A percentile compares a stretch with the other conserved stretches of the same genome.
Conservation (phyloP, 495 filamentous ascomycete genomes). For the Xylaria grammica region DNA sequence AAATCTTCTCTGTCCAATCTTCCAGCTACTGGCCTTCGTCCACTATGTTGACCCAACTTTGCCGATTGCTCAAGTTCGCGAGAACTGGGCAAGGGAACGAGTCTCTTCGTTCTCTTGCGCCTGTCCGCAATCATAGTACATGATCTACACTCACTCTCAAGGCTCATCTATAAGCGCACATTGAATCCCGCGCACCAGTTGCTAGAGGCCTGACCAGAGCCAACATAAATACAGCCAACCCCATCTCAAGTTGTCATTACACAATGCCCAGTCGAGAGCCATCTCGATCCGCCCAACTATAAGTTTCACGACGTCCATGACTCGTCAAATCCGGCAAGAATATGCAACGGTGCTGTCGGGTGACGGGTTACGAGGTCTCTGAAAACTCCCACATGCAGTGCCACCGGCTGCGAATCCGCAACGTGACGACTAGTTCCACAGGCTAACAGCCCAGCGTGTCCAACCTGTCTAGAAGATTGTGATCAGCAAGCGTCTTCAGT, state of each 20-base stretch:
- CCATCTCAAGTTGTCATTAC: not conserved
- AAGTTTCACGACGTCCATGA: slow-evolving; percentile 6
- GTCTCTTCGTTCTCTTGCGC: too few species aligned
- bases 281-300: slow-evolving; percentile 1
- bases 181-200: not conserved
- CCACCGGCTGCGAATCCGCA: slow-evolving; percentile 5
- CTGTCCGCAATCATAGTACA: too few species aligned
- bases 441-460: slow-evolving; percentile 6
- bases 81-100: not conserved
- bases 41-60: not conserved
- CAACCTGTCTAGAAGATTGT: not conserved
- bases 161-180: too few species aligned
- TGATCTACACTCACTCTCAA: too few species aligned
- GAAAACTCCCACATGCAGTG: slow-evolving; percentile 16
- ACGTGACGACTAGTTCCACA: not conserved
- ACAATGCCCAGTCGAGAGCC: not conserved
- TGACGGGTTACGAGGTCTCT: slow-evolving; percentile 22
- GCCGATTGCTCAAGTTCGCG: not conserved
- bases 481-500: not conserved
- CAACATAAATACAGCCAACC: not conserved
- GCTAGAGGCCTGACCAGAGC: not conserved
- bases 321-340: slow-evolving; percentile 19
- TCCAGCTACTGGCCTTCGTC: not conserved
- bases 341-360: slow-evolving; percentile 20
- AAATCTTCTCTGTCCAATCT: not conserved